Percentiles rank a stretch among this genome's conserved stretches.
These are phyloP conservation scores for Linaria vulgaris DNA, from an alignment of 257 asterid species.

Conservation along the genomic window DNA sequence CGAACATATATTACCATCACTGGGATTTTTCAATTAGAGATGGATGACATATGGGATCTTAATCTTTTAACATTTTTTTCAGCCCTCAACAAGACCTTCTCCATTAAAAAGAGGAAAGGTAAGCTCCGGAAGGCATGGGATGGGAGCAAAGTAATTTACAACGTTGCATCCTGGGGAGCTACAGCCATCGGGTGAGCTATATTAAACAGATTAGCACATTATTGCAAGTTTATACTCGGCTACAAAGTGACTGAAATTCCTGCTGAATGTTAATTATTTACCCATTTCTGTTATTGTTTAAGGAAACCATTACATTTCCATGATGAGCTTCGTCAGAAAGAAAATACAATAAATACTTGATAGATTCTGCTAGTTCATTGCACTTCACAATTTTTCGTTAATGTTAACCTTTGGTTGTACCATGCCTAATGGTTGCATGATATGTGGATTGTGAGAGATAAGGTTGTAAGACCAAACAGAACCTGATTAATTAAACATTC, in stretches of 20 bases:
- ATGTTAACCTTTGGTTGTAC: too few relatives aligned
- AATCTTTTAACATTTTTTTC: constrained; percentile 38
- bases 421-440: too few relatives aligned
- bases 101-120: constrained; percentile 78
- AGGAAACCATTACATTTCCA: not conserved
- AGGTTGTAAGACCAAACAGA: too few relatives aligned
- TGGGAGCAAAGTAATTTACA: constrained; percentile 91
- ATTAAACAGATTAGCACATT: constrained; percentile 19
- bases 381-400: not conserved
- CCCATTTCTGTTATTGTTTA: constrained; percentile 6
- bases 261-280: not conserved
- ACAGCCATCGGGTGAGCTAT: constrained; percentile 91
- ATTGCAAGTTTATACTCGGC: constrained; percentile 4
- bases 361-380: not conserved
- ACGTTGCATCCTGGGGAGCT: constrained; percentile 99
- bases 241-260: constrained; percentile 3
- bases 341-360: not conserved
- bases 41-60: constrained; percentile 21
- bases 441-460: too few relatives aligned
- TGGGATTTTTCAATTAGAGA: constrained; percentile 10
- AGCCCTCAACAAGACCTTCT: constrained; percentile 96
- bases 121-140: constrained; percentile 97
- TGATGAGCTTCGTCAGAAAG: not conserved
- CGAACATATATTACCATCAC: constrained; percentile 8
- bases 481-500: too few relatives aligned